Base-by-base conservation (phyloP, 1,139 yeast genomes). In the Eremothecium gossypii region DNA sequence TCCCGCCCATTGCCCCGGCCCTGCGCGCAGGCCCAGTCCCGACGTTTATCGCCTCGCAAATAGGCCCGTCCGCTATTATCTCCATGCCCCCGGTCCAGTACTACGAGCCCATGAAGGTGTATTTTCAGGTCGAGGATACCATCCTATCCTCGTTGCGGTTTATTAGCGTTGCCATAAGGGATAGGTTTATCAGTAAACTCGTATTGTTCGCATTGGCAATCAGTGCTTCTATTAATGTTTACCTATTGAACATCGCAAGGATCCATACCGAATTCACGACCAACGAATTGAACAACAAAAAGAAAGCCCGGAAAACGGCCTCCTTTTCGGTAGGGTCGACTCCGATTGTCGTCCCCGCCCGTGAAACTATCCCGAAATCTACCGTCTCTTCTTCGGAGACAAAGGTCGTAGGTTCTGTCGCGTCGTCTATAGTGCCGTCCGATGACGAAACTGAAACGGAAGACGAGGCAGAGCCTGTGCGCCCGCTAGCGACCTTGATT, bases 171-270 rank as follows among this genome's bases (percentile, higher is more conserved):
- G 85, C 89, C n/a, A 81, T 89, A 47, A 77, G 83, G 53, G 96
- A 89, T 62, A 83, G 81, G 40, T 68, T 86, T 47, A 76, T 89
- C 52, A 79, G 93, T 48, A 89, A 91, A 61, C 76, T 79, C 49
- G 70, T 87, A 41, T 75, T 89, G 36, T 71, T 84, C 52, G 79
- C 79, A 5, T 77, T 89, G 48, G 79, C 83, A 17, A 67, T 84
- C 49, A 83, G 95, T 48, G 74, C 87, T 45, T 78, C 81, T 14
- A 78, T 84, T 50, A 91, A 93, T 61, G 80, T 84, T 39, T 91
- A 89, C 64, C 72, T 91, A 53, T 74, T 91, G 58, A 82, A 81
- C 57, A 85, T 83, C 39, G 76, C 89, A 9, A 76, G 84, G 62
- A 70, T 72, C 43, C 84, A 81, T 44, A 57, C 64, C 14, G 46